These are phyloP conservation scores for Graphilbum sp. DNA, from an alignment of 2,329 filamentous ascomycete genomes.

Conservation along the genomic window DNA sequence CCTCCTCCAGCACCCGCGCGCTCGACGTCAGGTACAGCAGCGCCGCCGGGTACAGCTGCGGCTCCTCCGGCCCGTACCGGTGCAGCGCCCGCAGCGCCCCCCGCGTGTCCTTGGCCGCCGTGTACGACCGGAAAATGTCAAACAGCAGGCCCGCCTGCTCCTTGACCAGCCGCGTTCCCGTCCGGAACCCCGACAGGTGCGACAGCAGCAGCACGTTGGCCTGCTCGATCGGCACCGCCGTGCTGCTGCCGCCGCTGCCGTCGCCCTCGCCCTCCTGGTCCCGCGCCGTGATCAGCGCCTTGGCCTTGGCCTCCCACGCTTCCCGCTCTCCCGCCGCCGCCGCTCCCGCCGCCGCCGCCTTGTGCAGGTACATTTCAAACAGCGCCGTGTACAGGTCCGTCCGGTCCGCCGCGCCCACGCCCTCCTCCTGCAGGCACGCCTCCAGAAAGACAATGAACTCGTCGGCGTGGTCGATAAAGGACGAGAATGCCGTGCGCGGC, in stretches of 20 bases:
- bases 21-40: conserved; percentile 88
- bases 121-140: conserved; percentile 95
- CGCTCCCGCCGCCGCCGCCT: conserved; percentile 51
- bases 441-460: conserved; percentile 90
- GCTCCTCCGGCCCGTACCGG: conserved; percentile 85
- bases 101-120: conserved; percentile 74
- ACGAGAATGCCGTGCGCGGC: conserved; percentile 82
- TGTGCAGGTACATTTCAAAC: conserved; percentile 96
- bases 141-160: conserved; percentile 85
- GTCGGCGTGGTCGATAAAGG: conserved; percentile 84
- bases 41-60: conserved; percentile 81
- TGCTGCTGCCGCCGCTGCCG: conserved; percentile 33
- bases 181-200: conserved; percentile 75
- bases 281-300: conserved; percentile 60
- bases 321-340: conserved; percentile 46
- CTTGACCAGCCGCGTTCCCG: conserved; percentile 81
- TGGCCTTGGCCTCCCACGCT: conserved; percentile 82
- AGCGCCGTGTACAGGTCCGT: conserved; percentile 84
- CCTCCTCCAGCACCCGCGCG: conserved; percentile 64
- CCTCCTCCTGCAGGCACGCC: conserved; percentile 59
- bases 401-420: conserved; percentile 57
- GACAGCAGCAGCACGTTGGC: conserved; percentile 89
- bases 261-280: conserved; percentile 41
- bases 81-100: conserved; percentile 79
- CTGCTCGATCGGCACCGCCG: conserved; percentile 74